Base-by-base conservation (phyloP, 2,329 filamentous ascomycete species). In the Exophiala sideris region DNA sequence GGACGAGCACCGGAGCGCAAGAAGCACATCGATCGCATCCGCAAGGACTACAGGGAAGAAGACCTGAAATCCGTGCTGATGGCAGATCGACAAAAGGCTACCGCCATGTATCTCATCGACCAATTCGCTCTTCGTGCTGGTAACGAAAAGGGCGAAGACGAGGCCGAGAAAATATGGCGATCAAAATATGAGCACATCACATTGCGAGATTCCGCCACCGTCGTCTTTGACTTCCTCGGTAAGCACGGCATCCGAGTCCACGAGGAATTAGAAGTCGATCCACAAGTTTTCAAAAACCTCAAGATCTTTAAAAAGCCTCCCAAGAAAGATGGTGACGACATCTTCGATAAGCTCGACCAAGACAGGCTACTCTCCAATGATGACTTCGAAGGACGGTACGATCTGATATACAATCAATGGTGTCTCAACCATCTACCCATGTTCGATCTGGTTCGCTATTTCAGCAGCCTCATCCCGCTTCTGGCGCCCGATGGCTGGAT, bases 181-280 rank as follows among this genome's bases (percentile, higher is more conserved):
- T 77, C 99, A 66, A 97, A 97, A 71, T 97, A 85, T 68, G 94
- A 99, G 75, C 91, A 99, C 67, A 85, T 99, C 68, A 95, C 91
- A 0, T 79, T 99, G 45, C 84, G 87, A 68, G 89, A 91, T 51
- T 92, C 92, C 12, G 89, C 95, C 69, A 92, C 82, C 18, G 91
- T 99, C 62, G 88, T 96, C 61, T 99, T 99, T 66, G 94, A 99
- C 72, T 99, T 99, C 74, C 71, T 99, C 61, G 94, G 94, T 73
- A 99, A 99, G 75, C 94, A 99, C 76, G 96, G 91, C 71, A 99
- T 99, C 67, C 86, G 94, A 4, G 99, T 92, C 74, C 94, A 96
- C 71, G 89, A 97, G 65, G 91, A 96, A 67, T 87, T 96, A 50
- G 80, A 85, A 48, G 94, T 99, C 49, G 89, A 95, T 60, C 75